Evolutionary conservation across 345 rosid species (phyloP), one percentile per base, ranked within the genome.

Genomic region (Psidium friedrichsthalianum): DNA sequence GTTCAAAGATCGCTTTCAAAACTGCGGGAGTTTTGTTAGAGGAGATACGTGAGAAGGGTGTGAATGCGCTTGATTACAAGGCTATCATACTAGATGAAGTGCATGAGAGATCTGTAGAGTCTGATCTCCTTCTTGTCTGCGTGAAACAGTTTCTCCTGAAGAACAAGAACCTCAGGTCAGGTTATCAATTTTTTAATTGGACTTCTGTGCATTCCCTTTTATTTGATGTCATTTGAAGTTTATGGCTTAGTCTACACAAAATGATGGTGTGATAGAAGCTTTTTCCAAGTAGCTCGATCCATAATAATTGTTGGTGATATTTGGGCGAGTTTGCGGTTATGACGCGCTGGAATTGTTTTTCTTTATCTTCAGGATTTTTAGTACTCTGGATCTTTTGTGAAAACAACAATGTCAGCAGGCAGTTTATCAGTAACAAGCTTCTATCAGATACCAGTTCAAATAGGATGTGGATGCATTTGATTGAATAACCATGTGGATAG

Each of bases 41-140:
- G 87, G 99, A 95, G 91, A 92, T 96, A 95, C 93, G 91, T 85
- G 99, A 94, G 85, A 96, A 93, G 82, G 99, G 99, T 36, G 51
- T 89, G 87, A 90, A 90, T 82, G 98, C 99, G 15, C 99, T 96
- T 11, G 91, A 92, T 69, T 96, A 95, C 92, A 95, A 94, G 91
- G 98, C 92, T 84, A 93, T 96, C 87, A 92, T 96, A 91, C 98
- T 96, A 86, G 99, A 96, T 90, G 99, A 96, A 92, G 99, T 96
- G 86, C 99, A 96, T 87, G 99, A 96, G 94, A 94, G 99, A 93
- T 96, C 98, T 14, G 92, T 95, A 49, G 99, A 96, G 92, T 96
- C 99, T 10, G 98, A 96, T 90, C 94, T 96, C 88, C 94, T 93
- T 89, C 97, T 96, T 88, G 95, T 95, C 86, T 95, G 98, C 83